A percentile compares a stretch with the other conserved stretches of the same genome.
Evolutionary conservation across 805 yeast genomes (phyloP).

Genomic region (Barnettozyma botsteinii): DNA sequence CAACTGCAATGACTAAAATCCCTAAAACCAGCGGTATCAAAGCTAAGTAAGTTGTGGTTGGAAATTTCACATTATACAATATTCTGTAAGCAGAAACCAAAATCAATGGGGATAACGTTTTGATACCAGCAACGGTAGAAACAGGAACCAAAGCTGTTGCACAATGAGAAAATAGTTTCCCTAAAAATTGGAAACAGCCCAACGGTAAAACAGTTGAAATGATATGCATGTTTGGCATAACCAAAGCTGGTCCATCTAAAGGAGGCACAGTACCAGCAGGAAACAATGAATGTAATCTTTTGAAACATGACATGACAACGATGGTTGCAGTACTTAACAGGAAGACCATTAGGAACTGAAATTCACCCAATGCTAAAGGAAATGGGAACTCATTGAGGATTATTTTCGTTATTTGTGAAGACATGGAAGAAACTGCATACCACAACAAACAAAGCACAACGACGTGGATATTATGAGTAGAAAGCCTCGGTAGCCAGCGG

Average conservation of each 20-base stretch:
- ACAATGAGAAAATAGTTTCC: slow-evolving; percentile 54
- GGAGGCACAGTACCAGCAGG: slow-evolving; percentile 53
- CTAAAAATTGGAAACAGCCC: slow-evolving; percentile 60
- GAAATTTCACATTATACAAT: slow-evolving; percentile 44
- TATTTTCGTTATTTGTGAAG: slow-evolving; percentile 57
- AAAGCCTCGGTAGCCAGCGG: slow-evolving; percentile 1
- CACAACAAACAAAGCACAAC: slow-evolving; percentile 42
- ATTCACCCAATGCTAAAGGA: slow-evolving; percentile 61
- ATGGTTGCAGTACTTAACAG: slow-evolving; percentile 37
- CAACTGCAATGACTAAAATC: slow-evolving; percentile 36
- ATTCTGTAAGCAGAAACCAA: slow-evolving; percentile 52
- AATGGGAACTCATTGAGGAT: slow-evolving; percentile 50
- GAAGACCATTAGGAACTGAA: slow-evolving; percentile 52
- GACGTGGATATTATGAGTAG: slow-evolving; percentile 4
- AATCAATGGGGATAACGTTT: slow-evolving; percentile 59
- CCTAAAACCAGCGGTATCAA: slow-evolving; percentile 48
- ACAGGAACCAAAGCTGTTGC: slow-evolving; percentile 63
- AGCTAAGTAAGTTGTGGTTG: slow-evolving; percentile 45
- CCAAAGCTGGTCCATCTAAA: slow-evolving; percentile 19
- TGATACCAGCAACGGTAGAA: slow-evolving; percentile 66
- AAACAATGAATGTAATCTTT: slow-evolving; percentile 32
- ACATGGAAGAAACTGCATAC: slow-evolving; percentile 57
- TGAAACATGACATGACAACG: slow-evolving; percentile 28
- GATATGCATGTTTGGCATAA: slow-evolving; percentile 34
- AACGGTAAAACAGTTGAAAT: slow-evolving; percentile 51